These are phyloP conservation scores for Parietichytrium sp. DNA, from an alignment of 108 stramenopile species.

Conservation along the genomic window DNA sequence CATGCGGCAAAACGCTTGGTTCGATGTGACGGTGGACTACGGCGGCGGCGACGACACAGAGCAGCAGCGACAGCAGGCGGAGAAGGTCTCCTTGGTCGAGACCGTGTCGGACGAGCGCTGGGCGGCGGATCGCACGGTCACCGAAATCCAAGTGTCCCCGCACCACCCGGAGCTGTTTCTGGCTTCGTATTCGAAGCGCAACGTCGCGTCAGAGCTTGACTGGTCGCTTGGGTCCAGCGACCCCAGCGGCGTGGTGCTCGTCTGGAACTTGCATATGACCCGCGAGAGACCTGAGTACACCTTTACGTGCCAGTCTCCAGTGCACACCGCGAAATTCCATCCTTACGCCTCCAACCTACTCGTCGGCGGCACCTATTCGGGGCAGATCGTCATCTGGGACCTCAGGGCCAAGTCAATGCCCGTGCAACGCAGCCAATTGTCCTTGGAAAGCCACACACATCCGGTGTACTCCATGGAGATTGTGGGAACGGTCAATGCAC, in stretches of 20 bases:
- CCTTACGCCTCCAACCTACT: slow-evolving; percentile 42
- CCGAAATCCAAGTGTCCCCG: slow-evolving; percentile 40
- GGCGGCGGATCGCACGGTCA: slow-evolving; percentile 17
- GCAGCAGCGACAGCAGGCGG: no score
- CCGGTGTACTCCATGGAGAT: slow-evolving; percentile 42
- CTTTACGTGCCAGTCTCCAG: slow-evolving; percentile 27
- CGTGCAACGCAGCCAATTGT: slow-evolving; percentile 38
- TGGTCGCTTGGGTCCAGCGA: slow-evolving; percentile 22
- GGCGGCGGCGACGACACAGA: neutral
- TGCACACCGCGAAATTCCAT: slow-evolving; percentile 41
- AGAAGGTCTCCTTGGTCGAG: neutral
- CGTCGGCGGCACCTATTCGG: slow-evolving; percentile 47
- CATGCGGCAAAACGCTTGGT: neutral
- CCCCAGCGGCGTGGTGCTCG: slow-evolving; percentile 33
- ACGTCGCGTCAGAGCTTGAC: slow-evolving; percentile 6
- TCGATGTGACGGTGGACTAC: slow-evolving; percentile 13
- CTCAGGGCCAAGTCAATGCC: slow-evolving; percentile 36
- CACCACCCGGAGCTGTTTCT: slow-evolving; percentile 43
- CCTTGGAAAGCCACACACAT: slow-evolving; percentile 38
- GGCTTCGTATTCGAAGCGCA: slow-evolving; percentile 30
- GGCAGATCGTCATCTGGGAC: slow-evolving; percentile 51
- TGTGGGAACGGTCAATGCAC: neutral
- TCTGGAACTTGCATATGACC: slow-evolving; percentile 31
- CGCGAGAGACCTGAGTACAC: slow-evolving; percentile 3
- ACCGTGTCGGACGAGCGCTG: slow-evolving; percentile 16